Conservation (phyloP, 345 rosid genomes). For the Cardamine resedifolia region DNA sequence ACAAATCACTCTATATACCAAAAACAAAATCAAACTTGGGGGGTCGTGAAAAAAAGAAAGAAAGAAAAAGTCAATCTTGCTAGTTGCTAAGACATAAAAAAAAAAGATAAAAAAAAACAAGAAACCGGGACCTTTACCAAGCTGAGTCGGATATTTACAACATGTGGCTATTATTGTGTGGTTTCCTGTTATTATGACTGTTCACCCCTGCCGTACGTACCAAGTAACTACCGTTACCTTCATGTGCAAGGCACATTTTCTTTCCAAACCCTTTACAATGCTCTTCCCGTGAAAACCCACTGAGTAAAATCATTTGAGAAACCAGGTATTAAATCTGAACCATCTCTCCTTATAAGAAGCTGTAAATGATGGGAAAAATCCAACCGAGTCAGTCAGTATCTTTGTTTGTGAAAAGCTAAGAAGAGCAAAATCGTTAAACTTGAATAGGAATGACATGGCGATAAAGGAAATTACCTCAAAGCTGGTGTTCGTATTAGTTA, state of each 20-base stretch:
- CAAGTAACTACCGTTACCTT: conserved; percentile 29
- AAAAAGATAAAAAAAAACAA: neutral
- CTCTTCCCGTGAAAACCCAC: conserved; percentile 32
- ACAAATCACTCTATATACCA: conserved; percentile 15
- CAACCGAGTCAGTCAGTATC: conserved; percentile 24
- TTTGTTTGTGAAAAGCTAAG: conserved; percentile 2
- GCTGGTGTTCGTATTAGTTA: conserved; percentile 13
- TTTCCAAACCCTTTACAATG: conserved; percentile 14
- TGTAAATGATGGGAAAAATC: neutral
- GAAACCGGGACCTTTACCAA: conserved; percentile 1
- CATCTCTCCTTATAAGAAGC: neutral
- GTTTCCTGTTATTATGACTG: neutral
- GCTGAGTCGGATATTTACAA: conserved; percentile 30
- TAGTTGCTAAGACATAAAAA: too few relatives aligned
- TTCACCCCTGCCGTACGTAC: conserved; percentile 6
- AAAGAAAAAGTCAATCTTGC: neutral
- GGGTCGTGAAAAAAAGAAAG: neutral
- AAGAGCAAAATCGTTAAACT: neutral
- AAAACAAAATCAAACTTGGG: conserved; percentile 4
- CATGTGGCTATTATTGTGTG: conserved; percentile 9
- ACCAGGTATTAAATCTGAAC: conserved; percentile 22
- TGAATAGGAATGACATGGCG: conserved; percentile 5
- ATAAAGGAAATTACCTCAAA: conserved; percentile 18
- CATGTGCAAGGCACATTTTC: conserved; percentile 6
- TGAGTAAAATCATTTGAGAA: conserved; percentile 31